Percentiles rank a stretch among this genome's conserved stretches.
phyloP scores from a whole-genome alignment of 352 stramenopile species.

The Pythium phragmiticola region DNA sequence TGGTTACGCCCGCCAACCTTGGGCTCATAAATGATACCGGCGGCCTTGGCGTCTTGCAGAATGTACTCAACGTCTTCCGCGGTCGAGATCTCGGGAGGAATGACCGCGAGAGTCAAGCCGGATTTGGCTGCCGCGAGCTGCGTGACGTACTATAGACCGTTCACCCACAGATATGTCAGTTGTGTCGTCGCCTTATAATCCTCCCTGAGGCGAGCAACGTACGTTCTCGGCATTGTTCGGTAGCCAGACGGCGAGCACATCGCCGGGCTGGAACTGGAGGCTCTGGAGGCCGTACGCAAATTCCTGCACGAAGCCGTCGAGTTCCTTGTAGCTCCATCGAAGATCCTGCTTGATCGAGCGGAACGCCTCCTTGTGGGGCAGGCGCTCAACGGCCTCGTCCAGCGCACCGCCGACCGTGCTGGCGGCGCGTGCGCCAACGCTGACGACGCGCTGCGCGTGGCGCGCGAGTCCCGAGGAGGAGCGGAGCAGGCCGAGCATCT shows the following conservation, averaged over 20 bases:
- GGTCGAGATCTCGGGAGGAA: conserved; percentile 71
- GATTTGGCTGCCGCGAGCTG: conserved; percentile 84
- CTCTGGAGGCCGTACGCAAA: conserved; percentile 75
- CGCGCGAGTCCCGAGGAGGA: conserved; percentile 54
- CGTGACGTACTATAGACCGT: conserved; percentile 46
- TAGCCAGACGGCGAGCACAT: conserved; percentile 84
- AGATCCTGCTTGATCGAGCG: conserved; percentile 82
- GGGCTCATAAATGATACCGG: conserved; percentile 79
- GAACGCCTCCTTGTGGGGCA: conserved; percentile 87
- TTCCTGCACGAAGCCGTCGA: conserved; percentile 72
- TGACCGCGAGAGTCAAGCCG: conserved; percentile 78
- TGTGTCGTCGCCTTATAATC: not conserved
- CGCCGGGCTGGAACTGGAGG: conserved; percentile 64
- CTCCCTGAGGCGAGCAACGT: conserved; percentile 4
- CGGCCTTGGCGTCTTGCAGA: conserved; percentile 78
- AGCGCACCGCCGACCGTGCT: conserved; percentile 69
- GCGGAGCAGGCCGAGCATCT: conserved; percentile 70
- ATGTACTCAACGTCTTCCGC: conserved; percentile 80
- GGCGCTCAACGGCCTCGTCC: conserved; percentile 68
- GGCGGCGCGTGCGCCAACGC: conserved; percentile 39
- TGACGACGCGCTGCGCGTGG: conserved; percentile 28
- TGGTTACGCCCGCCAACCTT: conserved; percentile 79
- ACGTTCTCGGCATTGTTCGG: conserved; percentile 83
- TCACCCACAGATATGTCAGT: not conserved
- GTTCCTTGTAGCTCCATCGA: conserved; percentile 85